Evolutionary conservation across 2,329 filamentous ascomycete genomes (phyloP).

Genomic region (Penicillium glabrum): DNA sequence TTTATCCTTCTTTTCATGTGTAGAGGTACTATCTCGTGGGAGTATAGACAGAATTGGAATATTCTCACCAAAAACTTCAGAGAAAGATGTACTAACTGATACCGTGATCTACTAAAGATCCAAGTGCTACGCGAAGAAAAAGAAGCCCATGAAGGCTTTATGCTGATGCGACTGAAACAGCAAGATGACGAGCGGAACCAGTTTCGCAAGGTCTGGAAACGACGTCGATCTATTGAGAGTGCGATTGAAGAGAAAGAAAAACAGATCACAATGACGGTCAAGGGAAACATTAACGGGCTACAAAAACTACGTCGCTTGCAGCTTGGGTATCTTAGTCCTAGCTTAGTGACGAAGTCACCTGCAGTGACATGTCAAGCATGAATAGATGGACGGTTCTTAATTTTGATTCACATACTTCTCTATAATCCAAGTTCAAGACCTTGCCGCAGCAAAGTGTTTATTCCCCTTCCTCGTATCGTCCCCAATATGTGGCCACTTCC

Average conservation of each 20-base stretch:
- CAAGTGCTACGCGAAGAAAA: conserved; percentile 34
- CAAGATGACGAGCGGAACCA: conserved; percentile 33
- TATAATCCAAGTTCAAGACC: neutral
- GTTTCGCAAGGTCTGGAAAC: conserved; percentile 36
- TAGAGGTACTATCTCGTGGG: neutral
- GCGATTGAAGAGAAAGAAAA: neutral
- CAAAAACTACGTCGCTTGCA: conserved; percentile 16
- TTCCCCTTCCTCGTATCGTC: neutral
- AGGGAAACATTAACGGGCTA: neutral
- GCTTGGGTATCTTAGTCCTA: conserved; percentile 8
- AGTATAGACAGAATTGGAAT: neutral
- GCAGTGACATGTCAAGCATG: conserved; percentile 12
- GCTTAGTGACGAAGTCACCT: conserved; percentile 7
- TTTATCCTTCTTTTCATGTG: neutral
- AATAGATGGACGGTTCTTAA: neutral
- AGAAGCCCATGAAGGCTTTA: conserved; percentile 32
- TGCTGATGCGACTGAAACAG: conserved; percentile 32
- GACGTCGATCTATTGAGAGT: conserved; percentile 21
- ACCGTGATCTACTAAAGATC: conserved; percentile 20
- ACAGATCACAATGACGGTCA: neutral
- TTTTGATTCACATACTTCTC: neutral
- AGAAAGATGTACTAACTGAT: neutral
- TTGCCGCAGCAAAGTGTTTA: neutral
- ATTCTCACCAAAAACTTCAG: neutral
- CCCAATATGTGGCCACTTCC: conserved; percentile 50